A percentile compares a stretch with the other conserved stretches of the same genome.
These are phyloP conservation scores for Rhododendron simsii DNA, from an alignment of 148 eudicot species.

Conservation along the genomic window DNA sequence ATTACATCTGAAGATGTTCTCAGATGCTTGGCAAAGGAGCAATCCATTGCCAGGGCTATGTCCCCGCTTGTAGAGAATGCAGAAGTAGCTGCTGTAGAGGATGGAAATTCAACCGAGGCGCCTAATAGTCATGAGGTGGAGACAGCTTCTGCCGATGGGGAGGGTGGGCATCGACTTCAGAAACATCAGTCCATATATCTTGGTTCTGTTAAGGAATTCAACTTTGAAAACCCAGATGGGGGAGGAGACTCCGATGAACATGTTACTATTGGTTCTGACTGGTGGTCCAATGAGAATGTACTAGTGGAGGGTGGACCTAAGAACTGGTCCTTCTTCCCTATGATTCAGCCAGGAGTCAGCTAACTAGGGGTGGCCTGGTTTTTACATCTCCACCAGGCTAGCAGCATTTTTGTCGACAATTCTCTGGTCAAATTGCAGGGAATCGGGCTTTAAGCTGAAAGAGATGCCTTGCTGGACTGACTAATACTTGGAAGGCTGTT, in stretches of 20 bases:
- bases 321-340: constrained; percentile 90
- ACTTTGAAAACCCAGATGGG: constrained; percentile 66
- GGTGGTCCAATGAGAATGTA: constrained; percentile 86
- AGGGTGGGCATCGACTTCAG: constrained; percentile 45
- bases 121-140: constrained; percentile 19
- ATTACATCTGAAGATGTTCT: constrained; percentile 74
- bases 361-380: constrained; percentile 19
- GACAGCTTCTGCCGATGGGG: constrained; percentile 30
- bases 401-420: not conserved
- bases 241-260: constrained; percentile 41
- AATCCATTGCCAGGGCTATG: constrained; percentile 36
- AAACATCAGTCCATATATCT: constrained; percentile 69
- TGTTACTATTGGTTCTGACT: constrained; percentile 43
- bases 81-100: constrained; percentile 8
- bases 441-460: not conserved
- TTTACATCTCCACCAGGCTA: not conserved
- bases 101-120: constrained; percentile 21
- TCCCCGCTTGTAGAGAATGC: constrained; percentile 22
- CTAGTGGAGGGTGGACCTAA: constrained; percentile 42
- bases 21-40: constrained; percentile 76
- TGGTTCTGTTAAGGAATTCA: constrained; percentile 82
- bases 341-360: constrained; percentile 67
- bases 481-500: constrained; percentile 3
- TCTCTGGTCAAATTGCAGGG: not conserved
- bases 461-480: constrained; percentile 9